These are phyloP conservation scores for Triglochin maritima DNA, from an alignment of 106 monocot genomes.

Conservation along the genomic window DNA sequence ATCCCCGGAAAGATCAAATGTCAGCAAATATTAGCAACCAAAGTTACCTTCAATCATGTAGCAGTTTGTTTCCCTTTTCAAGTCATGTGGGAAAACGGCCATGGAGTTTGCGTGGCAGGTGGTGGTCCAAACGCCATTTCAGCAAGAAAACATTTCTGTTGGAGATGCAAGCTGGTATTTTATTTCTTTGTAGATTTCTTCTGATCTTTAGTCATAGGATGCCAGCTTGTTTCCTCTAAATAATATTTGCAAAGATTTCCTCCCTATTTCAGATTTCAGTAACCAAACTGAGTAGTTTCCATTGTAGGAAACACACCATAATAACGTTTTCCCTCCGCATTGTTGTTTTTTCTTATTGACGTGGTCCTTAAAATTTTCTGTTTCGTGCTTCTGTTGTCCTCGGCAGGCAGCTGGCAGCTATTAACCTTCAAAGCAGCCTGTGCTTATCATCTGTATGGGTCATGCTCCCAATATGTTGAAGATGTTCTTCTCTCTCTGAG, in stretches of 20 bases:
- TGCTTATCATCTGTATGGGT: constrained; percentile 57
- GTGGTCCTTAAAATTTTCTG: background rate
- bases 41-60: background rate
- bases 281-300: background rate
- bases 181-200: background rate
- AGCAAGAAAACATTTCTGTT: constrained; percentile 19
- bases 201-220: background rate
- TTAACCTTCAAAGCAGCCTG: constrained; percentile 53
- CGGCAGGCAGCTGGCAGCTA: constrained; percentile 36
- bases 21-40: constrained; percentile 22
- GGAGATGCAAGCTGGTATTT: constrained; percentile 35
- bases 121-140: constrained; percentile 64
- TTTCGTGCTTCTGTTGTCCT: background rate
- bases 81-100: constrained; percentile 11
- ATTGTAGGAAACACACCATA: background rate
- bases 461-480: constrained; percentile 33
- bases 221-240: background rate
- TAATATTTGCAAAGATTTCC: background rate
- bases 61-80: constrained; percentile 16
- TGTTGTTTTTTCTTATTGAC: background rate
- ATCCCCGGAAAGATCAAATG: constrained; percentile 30
- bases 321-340: background rate
- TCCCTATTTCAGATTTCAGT: background rate
- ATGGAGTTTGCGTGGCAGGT: constrained; percentile 48
- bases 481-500: constrained; percentile 18